A percentile compares a stretch with the other conserved stretches of the same genome.
Evolutionary conservation across 441 rosid genomes (phyloP).

Genomic region (Capsella rubella): DNA sequence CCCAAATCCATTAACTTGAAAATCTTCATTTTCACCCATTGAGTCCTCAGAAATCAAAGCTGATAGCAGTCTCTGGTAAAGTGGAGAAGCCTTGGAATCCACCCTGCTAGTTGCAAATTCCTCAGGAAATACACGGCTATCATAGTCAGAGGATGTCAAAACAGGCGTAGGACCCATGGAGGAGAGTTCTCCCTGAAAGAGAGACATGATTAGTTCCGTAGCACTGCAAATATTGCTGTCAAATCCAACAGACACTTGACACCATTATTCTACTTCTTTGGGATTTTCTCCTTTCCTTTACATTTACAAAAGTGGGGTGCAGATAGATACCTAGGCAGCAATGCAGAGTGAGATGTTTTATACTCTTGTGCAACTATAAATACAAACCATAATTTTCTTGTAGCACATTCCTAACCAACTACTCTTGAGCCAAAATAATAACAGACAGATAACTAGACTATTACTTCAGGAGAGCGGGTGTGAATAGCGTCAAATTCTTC

Average conservation of each 20-base stretch:
- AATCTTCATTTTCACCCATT: constrained; percentile 48
- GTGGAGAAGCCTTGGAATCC: constrained; percentile 57
- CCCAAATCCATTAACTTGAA: constrained; percentile 56
- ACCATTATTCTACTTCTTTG: constrained; percentile 19
- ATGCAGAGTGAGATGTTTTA: constrained; percentile 6
- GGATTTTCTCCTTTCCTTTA: constrained; percentile 15
- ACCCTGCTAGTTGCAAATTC: constrained; percentile 46
- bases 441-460: constrained; percentile 14
- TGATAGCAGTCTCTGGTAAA: constrained; percentile 80
- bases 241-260: constrained; percentile 31
- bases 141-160: constrained; percentile 31
- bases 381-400: constrained; percentile 6
- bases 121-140: constrained; percentile 47
- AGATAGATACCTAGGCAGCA: constrained; percentile 12
- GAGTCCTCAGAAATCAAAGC: constrained; percentile 90
- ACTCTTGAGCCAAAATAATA: neutral
- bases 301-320: constrained; percentile 16
- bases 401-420: constrained; percentile 13
- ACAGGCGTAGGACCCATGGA: constrained; percentile 27
- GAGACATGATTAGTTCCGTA: constrained; percentile 14
- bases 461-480: constrained; percentile 9
- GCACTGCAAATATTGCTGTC: constrained; percentile 5
- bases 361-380: constrained; percentile 16
- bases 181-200: constrained; percentile 44
- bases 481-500: constrained; percentile 3